These are phyloP conservation scores for Crucibulum laeve DNA, from an alignment of 768 basidiomycete genomes.

Conservation along the genomic window DNA sequence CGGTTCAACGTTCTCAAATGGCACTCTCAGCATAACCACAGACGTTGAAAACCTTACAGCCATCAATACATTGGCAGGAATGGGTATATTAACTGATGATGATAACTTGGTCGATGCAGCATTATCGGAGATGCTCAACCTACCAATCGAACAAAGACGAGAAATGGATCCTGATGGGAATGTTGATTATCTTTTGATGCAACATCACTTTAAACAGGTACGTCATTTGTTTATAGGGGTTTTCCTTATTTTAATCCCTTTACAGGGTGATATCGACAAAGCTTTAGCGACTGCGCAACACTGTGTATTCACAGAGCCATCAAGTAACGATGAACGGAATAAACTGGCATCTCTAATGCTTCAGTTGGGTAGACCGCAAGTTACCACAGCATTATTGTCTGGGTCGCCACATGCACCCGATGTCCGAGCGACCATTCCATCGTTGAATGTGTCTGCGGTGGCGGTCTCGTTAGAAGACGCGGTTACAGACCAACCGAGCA, in stretches of 20 bases:
- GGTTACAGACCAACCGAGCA: conserved; percentile 20
- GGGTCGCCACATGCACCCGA: conserved; percentile 21
- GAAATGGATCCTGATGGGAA: conserved; percentile 66
- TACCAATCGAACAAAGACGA: conserved; percentile 62
- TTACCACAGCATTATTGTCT: conserved; percentile 44
- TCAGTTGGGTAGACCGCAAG: conserved; percentile 35
- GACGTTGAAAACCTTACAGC: conserved; percentile 79
- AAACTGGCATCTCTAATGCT: conserved; percentile 53
- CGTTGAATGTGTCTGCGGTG: background rate
- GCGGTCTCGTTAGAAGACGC: background rate
- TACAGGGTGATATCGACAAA: conserved; percentile 42
- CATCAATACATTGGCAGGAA: conserved; percentile 82
- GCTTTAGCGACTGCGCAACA: conserved; percentile 54
- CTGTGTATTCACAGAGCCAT: conserved; percentile 54
- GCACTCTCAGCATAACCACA: conserved; percentile 54
- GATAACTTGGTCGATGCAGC: conserved; percentile 82
- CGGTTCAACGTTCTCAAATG: background rate
- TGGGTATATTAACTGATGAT: conserved; percentile 81
- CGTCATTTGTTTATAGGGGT: conserved; percentile 10
- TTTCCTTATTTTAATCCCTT: background rate
- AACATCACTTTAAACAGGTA: conserved; percentile 75
- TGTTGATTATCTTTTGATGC: conserved; percentile 66
- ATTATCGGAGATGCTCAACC: conserved; percentile 69
- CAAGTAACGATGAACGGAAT: conserved; percentile 40
- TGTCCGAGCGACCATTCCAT: conserved; percentile 5